phyloP scores from a whole-genome alignment of 257 asterid genomes.

The Ophiorrhiza pumila region DNA sequence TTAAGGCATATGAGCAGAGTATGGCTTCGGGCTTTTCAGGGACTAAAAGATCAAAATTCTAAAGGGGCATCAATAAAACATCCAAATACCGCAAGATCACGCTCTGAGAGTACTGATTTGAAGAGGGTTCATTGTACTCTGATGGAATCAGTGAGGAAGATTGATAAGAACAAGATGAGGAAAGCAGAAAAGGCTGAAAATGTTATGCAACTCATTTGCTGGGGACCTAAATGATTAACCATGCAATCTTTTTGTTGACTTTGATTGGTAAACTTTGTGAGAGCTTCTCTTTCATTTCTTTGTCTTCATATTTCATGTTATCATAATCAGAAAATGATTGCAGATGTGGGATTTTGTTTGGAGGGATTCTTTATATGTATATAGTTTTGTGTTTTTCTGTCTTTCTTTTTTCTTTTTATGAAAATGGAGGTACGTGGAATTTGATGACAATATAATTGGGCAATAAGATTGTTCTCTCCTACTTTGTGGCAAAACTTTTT shows the following conservation, averaged over 20 bases:
- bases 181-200: slow-evolving; percentile 56
- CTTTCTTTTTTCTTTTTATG: not conserved
- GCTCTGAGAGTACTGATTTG: not conserved
- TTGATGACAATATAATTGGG: not conserved
- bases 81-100: not conserved
- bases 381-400: too few species aligned
- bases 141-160: slow-evolving; percentile 9
- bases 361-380: not conserved
- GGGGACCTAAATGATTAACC: slow-evolving; percentile 37
- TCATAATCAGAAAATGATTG: not conserved
- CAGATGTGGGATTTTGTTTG: not conserved
- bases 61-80: not conserved
- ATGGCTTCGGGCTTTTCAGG: not conserved
- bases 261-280: not conserved
- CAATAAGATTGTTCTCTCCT: too few species aligned
- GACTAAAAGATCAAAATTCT: not conserved
- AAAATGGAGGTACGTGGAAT: not conserved
- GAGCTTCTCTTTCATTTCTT: not conserved
- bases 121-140: slow-evolving; percentile 19
- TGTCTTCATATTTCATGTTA: not conserved
- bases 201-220: slow-evolving; percentile 47
- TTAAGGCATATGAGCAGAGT: not conserved
- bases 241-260: too few species aligned
- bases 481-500: too few species aligned
- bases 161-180: slow-evolving; percentile 24